Percentiles rank a stretch among this genome's conserved stretches.
These are phyloP conservation scores for Pueraria montana DNA, from an alignment of 306 rosid species.

Conservation along the genomic window DNA sequence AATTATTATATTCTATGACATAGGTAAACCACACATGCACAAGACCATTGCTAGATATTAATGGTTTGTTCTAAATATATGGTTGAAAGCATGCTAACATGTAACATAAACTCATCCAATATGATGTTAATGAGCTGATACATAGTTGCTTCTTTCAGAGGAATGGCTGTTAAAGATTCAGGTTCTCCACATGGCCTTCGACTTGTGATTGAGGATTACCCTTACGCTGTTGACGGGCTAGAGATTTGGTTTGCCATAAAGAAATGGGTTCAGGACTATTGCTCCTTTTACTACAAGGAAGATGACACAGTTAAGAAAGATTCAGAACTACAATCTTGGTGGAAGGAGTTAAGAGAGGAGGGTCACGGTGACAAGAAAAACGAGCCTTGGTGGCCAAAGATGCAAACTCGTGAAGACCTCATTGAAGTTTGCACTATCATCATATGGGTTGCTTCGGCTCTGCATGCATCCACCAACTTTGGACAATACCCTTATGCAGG, in stretches of 20 bases:
- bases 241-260: conserved; percentile 71
- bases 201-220: conserved; percentile 65
- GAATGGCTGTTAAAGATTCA: conserved; percentile 62
- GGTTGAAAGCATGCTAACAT: conserved; percentile 17
- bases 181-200: conserved; percentile 50
- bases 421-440: conserved; percentile 58
- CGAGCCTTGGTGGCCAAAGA: conserved; percentile 72
- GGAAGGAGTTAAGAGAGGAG: conserved; percentile 64
- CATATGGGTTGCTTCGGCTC: conserved; percentile 73
- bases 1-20: not conserved
- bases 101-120: not conserved
- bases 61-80: not conserved
- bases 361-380: conserved; percentile 78
- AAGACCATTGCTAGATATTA: not conserved
- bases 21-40: too few relatives aligned
- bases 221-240: conserved; percentile 72
- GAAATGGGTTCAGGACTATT: conserved; percentile 65
- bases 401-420: conserved; percentile 56
- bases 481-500: conserved; percentile 71
- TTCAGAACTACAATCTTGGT: conserved; percentile 66
- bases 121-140: conserved; percentile 26
- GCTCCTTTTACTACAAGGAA: conserved; percentile 57
- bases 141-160: conserved; percentile 53
- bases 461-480: conserved; percentile 68
- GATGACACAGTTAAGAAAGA: conserved; percentile 51